phyloP scores from a whole-genome alignment of 179 eudicot genomes.

The Spinacia oleracea region DNA sequence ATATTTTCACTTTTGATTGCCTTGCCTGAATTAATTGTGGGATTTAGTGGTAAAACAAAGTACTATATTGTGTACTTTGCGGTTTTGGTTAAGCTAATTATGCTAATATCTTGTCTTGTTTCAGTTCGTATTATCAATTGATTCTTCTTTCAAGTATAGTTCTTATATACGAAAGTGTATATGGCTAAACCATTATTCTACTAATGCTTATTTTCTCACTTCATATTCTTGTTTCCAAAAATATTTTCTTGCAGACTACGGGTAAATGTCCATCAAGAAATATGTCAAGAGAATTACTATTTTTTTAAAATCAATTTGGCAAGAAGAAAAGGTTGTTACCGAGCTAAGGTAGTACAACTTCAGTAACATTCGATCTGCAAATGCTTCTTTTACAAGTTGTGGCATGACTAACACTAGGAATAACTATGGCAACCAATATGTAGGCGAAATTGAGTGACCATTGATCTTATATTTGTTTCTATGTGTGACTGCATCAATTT shows the following conservation, averaged over 20 bases:
- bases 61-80: too few relatives aligned
- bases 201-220: background rate
- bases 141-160: background rate
- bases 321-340: constrained; percentile 57
- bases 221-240: background rate
- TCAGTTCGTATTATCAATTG: background rate
- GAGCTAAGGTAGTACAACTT: constrained; percentile 24
- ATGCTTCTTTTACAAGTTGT: constrained; percentile 9
- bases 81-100: background rate
- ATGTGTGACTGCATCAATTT: too few relatives aligned
- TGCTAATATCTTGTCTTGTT: background rate
- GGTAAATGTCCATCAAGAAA: constrained; percentile 34
- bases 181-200: too few relatives aligned
- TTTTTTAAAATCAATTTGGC: background rate
- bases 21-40: too few relatives aligned
- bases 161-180: background rate
- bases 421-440: constrained; percentile 24
- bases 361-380: constrained; percentile 11
- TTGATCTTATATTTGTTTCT: too few relatives aligned
- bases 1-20: too few relatives aligned
- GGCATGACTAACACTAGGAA: constrained; percentile 16
- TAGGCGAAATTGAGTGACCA: constrained; percentile 24
- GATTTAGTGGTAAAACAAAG: too few relatives aligned
- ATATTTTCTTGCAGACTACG: constrained; percentile 34
- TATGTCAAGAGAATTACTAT: constrained; percentile 32